Conservation (phyloP, 176 grass and related monocot species). For the Aegilops longissima region DNA sequence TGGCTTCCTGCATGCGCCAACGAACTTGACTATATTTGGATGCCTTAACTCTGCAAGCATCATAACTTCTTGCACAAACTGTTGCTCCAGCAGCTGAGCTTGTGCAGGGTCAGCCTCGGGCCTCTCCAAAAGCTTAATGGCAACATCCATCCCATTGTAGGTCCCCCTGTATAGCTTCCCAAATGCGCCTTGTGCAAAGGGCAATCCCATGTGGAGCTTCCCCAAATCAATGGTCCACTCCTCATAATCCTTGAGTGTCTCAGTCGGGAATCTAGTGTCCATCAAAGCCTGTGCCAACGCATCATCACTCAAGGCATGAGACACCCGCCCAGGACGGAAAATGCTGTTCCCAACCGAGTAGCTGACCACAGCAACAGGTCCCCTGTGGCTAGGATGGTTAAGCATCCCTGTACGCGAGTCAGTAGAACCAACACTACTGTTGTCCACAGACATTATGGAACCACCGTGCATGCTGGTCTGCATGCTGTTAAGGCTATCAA, state of each 20-base stretch:
- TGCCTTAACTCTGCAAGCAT: constrained; percentile 81
- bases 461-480: constrained; percentile 59
- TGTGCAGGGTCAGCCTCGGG: constrained; percentile 59
- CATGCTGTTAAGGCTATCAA: constrained; percentile 65
- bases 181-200: constrained; percentile 84
- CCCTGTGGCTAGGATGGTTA: constrained; percentile 57
- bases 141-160: constrained; percentile 73
- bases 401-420: constrained; percentile 64
- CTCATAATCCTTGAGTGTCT: constrained; percentile 69
- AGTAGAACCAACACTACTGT: constrained; percentile 62
- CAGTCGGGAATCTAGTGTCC: constrained; percentile 58
- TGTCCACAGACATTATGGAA: constrained; percentile 56
- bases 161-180: constrained; percentile 79
- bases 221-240: constrained; percentile 81
- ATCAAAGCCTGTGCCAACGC: constrained; percentile 79
- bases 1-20: constrained; percentile 78
- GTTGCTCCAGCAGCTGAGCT: constrained; percentile 68
- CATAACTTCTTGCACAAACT: constrained; percentile 81
- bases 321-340: constrained; percentile 59
- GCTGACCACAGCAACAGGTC: constrained; percentile 38
- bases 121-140: constrained; percentile 79
- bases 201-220: constrained; percentile 64
- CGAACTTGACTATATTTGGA: constrained; percentile 69
- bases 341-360: constrained; percentile 64
- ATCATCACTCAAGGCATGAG: constrained; percentile 68